These are phyloP conservation scores for Phytophthora sp. DNA, from an alignment of 352 stramenopile species.

Conservation along the genomic window DNA sequence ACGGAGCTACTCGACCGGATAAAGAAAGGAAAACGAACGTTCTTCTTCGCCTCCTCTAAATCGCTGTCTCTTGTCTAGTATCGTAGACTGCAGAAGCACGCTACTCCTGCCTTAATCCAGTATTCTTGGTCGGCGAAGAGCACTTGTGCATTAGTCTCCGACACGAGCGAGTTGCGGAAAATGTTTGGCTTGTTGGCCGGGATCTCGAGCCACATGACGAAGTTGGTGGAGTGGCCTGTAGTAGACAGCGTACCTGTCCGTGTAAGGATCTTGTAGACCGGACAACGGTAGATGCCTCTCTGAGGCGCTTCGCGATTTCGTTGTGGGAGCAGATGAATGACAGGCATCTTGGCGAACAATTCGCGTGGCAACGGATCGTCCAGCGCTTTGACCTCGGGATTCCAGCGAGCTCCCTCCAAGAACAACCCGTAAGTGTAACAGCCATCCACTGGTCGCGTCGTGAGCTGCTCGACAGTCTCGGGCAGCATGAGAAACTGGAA, in stretches of 20 bases:
- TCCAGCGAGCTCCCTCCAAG: slow-evolving; percentile 48
- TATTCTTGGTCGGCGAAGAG: slow-evolving; percentile 93
- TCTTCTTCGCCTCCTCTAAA: background rate
- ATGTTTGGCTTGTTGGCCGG: slow-evolving; percentile 80
- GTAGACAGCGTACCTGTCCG: slow-evolving; percentile 64
- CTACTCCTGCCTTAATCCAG: slow-evolving; percentile 96
- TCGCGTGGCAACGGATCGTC: slow-evolving; percentile 92
- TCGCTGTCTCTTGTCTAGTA: slow-evolving; percentile 66
- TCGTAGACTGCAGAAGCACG: slow-evolving; percentile 92
- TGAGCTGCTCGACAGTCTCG: slow-evolving; percentile 52
- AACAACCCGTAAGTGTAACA: slow-evolving; percentile 49
- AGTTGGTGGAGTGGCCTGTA: slow-evolving; percentile 76
- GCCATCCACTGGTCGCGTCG: slow-evolving; percentile 34
- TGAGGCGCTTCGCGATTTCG: slow-evolving; percentile 76
- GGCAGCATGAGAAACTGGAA: slow-evolving; percentile 84
- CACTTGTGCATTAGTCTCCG: slow-evolving; percentile 92
- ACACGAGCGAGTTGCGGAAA: slow-evolving; percentile 90
- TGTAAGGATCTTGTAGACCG: slow-evolving; percentile 96
- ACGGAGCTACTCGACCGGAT: slow-evolving; percentile 6
- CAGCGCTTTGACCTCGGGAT: slow-evolving; percentile 66
- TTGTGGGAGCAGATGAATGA: slow-evolving; percentile 87
- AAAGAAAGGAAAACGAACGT: slow-evolving; percentile 24
- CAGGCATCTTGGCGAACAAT: slow-evolving; percentile 93
- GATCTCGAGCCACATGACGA: slow-evolving; percentile 98
- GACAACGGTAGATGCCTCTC: slow-evolving; percentile 92